Evolutionary conservation across 2,329 filamentous ascomycete genomes (phyloP), one percentile per base, ranked within the genome.

Genomic region (Penicillium sp.): DNA sequence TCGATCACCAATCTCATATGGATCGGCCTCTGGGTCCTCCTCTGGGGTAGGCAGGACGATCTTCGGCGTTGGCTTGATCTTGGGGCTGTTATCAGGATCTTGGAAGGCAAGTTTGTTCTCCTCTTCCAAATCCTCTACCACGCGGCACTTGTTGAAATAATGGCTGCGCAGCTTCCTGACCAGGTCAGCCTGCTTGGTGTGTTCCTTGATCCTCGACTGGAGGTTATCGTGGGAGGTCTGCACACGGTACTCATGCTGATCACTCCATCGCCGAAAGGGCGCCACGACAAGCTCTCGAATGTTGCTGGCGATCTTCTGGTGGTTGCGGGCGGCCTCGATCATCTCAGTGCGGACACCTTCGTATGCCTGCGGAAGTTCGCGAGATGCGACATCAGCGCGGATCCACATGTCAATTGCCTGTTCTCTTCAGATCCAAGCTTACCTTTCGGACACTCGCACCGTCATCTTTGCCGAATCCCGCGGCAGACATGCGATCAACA

Each of bases 61-160:
- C 72, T 92, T 93, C 43, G 81, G 82, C 66, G 72, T 82, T 75
- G 56, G 82, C 78, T 74, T 85, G 82, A 69, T 77, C 61, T 76
- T 78, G 3, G 90, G 89, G 74, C 89, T 92, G 36, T 82, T 82
- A 61, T 85, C 82, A 5, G 92, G 92, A 65, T 93, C 92, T 75
- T 96, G 92, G 78, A 99, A 99, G 40, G 93, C 95, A 56, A 99
- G 85, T 78, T 99, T 98, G 76, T 97, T 96, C 81, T 99, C 96
- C 78, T 99, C 95, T 75, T 99, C 95, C 60, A 98, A 80, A 73
- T 99, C 95, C 75, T 99, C 96, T 6, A 98, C 89, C 62, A 97
- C 82, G 51, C 96, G 89, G 75, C 95, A 99, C 79, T 98, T 99
- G 82, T 98, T 99, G 84, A 98, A 98, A 79, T 99, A 99, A 69